Evolutionary conservation across 345 rosid species (phyloP).

Genomic region (Iberis pinnata): DNA sequence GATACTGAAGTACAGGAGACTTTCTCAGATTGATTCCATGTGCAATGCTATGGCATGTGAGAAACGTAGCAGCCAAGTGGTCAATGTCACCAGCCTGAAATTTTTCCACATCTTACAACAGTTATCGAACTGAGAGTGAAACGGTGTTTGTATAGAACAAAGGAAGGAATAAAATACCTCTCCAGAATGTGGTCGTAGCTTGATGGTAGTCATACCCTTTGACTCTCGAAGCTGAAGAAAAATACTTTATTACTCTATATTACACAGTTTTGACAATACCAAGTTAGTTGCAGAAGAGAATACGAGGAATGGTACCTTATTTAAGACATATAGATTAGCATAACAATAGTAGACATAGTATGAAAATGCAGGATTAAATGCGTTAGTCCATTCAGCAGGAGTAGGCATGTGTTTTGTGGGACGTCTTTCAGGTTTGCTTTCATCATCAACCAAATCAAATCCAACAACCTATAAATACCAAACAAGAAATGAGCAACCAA

Average conservation of each 20-base stretch:
- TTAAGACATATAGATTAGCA: constrained; percentile 85
- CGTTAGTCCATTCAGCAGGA: constrained; percentile 97
- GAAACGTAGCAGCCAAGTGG: constrained; percentile 98
- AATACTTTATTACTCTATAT: neutral
- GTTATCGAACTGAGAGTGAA: neutral
- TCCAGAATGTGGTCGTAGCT: constrained; percentile 91
- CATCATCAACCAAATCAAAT: constrained; percentile 95
- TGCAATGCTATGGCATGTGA: constrained; percentile 86
- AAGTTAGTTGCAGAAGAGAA: constrained; percentile 3
- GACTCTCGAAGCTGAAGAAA: constrained; percentile 85
- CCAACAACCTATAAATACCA: constrained; percentile 86
- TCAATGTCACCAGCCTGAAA: constrained; percentile 97
- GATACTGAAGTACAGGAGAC: constrained; percentile 99
- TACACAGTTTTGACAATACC: constrained; percentile 9
- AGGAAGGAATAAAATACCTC: constrained; percentile 47
- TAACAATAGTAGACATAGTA: constrained; percentile 94
- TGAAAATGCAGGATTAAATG: constrained; percentile 91
- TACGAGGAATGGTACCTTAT: constrained; percentile 51
- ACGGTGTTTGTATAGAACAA: neutral
- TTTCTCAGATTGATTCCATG: constrained; percentile 95
- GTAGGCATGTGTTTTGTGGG: constrained; percentile 99
- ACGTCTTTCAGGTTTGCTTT: constrained; percentile 99
- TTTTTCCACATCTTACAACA: constrained; percentile 14
- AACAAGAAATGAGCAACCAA: too few species aligned
- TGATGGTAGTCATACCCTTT: constrained; percentile 97